Evolutionary conservation across 2,329 filamentous ascomycete species (phyloP).

Genomic region (Thelonectria olida): DNA sequence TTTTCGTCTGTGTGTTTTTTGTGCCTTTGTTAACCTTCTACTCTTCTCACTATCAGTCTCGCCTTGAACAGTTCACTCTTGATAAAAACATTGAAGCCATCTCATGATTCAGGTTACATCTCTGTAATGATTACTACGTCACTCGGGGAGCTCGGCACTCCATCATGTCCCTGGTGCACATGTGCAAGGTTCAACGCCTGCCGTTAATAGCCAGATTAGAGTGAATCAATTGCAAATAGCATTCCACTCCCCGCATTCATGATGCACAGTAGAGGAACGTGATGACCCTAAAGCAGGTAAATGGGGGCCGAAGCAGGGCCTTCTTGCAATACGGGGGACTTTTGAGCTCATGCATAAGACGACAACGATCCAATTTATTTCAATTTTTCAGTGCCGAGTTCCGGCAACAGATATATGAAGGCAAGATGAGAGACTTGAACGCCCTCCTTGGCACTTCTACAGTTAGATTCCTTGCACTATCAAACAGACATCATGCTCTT

Average conservation of each 20-base stretch:
- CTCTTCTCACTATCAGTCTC: too few relatives aligned
- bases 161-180: too few relatives aligned
- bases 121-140: too few relatives aligned
- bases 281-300: neutral
- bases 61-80: too few relatives aligned
- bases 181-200: too few relatives aligned
- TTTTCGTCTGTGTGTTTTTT: too few relatives aligned
- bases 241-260: neutral
- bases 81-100: too few relatives aligned
- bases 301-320: neutral
- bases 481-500: neutral
- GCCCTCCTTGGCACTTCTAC: neutral
- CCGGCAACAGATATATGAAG: neutral
- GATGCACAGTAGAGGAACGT: neutral
- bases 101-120: too few relatives aligned
- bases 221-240: too few relatives aligned
- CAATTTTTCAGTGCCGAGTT: neutral
- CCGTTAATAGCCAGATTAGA: too few relatives aligned
- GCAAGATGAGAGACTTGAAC: neutral
- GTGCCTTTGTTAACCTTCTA: too few relatives aligned
- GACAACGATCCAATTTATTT: neutral
- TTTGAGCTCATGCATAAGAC: neutral
- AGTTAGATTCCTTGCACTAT: neutral
- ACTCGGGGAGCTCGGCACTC: too few relatives aligned
- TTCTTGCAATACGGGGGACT: neutral